A percentile compares a stretch with the other conserved stretches of the same genome.
Conservation (phyloP, 139 green algal species). For the Astrephomene gubernaculifera region DNA sequence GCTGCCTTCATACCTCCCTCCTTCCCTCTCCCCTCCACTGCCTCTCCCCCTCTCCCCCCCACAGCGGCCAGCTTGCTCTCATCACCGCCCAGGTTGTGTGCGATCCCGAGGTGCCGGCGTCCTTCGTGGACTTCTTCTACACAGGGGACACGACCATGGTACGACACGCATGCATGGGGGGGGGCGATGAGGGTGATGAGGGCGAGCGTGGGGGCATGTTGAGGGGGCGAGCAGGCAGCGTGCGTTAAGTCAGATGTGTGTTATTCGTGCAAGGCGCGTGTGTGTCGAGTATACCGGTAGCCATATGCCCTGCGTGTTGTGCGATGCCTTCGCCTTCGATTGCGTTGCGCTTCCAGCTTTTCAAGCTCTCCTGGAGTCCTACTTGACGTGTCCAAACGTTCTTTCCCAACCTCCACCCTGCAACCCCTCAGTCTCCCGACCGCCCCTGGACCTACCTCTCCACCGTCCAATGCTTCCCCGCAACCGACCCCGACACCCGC, state of each 20-base stretch:
- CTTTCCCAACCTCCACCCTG: too few species aligned
- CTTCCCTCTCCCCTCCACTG: background rate
- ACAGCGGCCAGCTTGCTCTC: background rate
- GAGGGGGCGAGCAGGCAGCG: too few species aligned
- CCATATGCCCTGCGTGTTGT: too few species aligned
- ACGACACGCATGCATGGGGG: too few species aligned
- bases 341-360: too few species aligned
- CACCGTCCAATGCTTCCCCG: background rate
- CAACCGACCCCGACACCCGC: background rate
- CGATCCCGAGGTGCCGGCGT: background rate
- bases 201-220: background rate
- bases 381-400: too few species aligned
- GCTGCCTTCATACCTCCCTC: background rate
- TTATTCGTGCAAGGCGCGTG: too few species aligned
- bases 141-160: background rate
- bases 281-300: too few species aligned
- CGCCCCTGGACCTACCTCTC: background rate
- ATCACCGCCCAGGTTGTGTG: conserved; percentile 5
- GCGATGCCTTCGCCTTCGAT: too few species aligned
- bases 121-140: conserved; percentile 29
- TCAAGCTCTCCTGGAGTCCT: too few species aligned
- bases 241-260: too few species aligned
- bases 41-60: background rate
- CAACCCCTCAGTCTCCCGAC: background rate
- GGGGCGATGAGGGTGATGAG: background rate